Base-by-base conservation (phyloP, 108 stramenopile species). In the Cyclotella baltica region DNA sequence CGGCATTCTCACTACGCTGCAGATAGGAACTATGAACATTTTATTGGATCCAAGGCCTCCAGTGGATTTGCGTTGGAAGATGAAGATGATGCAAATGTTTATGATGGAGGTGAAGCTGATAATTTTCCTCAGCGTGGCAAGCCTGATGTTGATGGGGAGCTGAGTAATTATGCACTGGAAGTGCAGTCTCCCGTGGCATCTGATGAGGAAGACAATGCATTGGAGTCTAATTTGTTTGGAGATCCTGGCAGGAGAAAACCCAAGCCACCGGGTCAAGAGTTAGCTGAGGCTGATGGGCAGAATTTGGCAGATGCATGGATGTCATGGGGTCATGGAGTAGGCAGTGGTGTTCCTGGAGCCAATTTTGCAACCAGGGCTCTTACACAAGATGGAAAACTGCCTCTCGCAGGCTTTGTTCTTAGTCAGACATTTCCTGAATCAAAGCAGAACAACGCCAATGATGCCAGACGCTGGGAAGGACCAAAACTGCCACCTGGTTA, bases 11-110 rank as follows among this genome's bases (percentile, higher is more conserved):
- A 88, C 59, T 85, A 87, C 51, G 74, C 69, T 40, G 85, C 83
- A 36, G 86, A 88, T 72, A 67, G 53, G 1, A 79, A 85, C 55
- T 75, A 81, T 64, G 55, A 81, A 69, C 90, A 95, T 58, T 90
- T 95, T 78, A 89, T 95, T 13, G 94, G 94, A 1, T 79, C 77
- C 22, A 86, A 80, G 40, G 83, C 88, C 0, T 87, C 83, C 8
- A 90, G 87, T 64, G 94, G 94, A 36, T 95, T 95, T 78, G 90
- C 94, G 11, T 73, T 95, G 22, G 83, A 88, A 50, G 94, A 95
- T 48, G 94, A 93, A 70, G 94, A 92, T 28, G 94, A 95, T 58
- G 51, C 75, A 23, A 88, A 95, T 76, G 90, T 88, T 11, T 93
- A 92, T 72, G 70, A 86, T 23, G 78, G 75, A 19, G 81, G 75